Percentiles rank a stretch among this genome's conserved stretches.
Evolutionary conservation across 2,329 filamentous ascomycete species (phyloP).

Genomic region (Exophiala bonariae): DNA sequence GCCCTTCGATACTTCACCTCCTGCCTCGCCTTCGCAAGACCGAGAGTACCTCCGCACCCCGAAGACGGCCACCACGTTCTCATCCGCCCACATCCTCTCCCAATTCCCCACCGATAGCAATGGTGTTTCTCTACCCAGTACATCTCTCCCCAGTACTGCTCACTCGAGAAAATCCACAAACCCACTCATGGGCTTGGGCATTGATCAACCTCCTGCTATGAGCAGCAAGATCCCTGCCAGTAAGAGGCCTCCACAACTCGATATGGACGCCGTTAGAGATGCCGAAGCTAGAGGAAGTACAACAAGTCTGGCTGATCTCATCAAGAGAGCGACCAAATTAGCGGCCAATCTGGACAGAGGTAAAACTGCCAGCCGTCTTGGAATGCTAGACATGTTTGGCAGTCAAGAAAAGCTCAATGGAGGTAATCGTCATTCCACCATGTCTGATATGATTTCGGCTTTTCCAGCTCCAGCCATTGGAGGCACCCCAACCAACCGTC

Average conservation of each 20-base stretch:
- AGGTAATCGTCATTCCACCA: conserved; percentile 48
- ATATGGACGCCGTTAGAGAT: conserved; percentile 78
- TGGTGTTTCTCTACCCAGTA: too few species aligned
- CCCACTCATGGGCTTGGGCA: conserved; percentile 20
- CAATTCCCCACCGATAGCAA: too few species aligned
- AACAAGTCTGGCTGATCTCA: conserved; percentile 89
- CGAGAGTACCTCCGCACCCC: conserved; percentile 22
- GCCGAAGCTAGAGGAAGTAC: conserved; percentile 84
- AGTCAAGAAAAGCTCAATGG: conserved; percentile 30
- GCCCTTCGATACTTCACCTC: conserved; percentile 23
- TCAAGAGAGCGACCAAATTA: conserved; percentile 80
- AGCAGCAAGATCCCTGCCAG: conserved; percentile 40
- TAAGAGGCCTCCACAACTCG: conserved; percentile 66
- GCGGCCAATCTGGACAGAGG: conserved; percentile 87
- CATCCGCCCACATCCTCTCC: conserved; percentile 13
- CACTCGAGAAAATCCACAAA: conserved; percentile 23
- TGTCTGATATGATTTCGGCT: conserved; percentile 65
- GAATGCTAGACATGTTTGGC: conserved; percentile 50
- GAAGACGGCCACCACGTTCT: conserved; percentile 16
- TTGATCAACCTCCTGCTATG: conserved; percentile 31
- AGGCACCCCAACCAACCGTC: conserved; percentile 44
- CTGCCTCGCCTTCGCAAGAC: conserved; percentile 17
- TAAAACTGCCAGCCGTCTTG: conserved; percentile 61
- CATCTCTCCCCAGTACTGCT: conserved; percentile 5
- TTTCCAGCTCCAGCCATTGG: conserved; percentile 60